Evolutionary conservation across 768 basidiomycete genomes (phyloP), one percentile per base, ranked within the genome.

Genomic region (Hysterangium stoloniferum): DNA sequence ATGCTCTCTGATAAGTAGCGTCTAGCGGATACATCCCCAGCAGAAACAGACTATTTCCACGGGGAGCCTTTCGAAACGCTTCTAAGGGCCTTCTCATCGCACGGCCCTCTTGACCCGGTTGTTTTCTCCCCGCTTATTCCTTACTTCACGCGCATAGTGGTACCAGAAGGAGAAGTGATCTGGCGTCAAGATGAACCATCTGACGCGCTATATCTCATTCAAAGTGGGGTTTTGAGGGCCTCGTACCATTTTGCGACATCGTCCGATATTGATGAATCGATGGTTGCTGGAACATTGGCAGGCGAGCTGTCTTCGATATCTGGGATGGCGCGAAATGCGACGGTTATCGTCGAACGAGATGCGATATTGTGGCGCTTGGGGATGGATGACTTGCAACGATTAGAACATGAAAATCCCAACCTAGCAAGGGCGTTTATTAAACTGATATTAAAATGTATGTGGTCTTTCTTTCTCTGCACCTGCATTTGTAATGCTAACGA

Each of bases 261-360:
- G 11, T 3, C 77, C 22, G 63, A 67, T 4, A 80, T 91, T 43
- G 84, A 87, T 59, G 92, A 95, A 67, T 88, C 86, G 1, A 95
- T 95, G 92, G 89, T 94, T 0, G 80, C 90, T 3, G 94, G 93
- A 2, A 91, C 92, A 0, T 69, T 97, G 2, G 90, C 94, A 8
- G 95, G 95, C 0, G 95, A 97, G 66, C 65, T 99, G 46, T 84
- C 89, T 0, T 87, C 86, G 32, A 68, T 99, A 11, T 82, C 92
- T 7, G 80, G 80, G 19, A 72, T 84, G 17, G 74, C 80, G 15
- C 74, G 95, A 42, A 98, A 96, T 61, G 86, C 93, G 22, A 88
- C 84, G 4, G 89, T 89, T 31, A 70, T 83, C 0, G 89, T 86
- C 3, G 95, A 97, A 64, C 73, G 80, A 4, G 74, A 80, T 6